A percentile compares a stretch with the other conserved stretches of the same genome.
These are phyloP conservation scores for Salix udensis DNA, from an alignment of 345 rosid species.

Conservation along the genomic window DNA sequence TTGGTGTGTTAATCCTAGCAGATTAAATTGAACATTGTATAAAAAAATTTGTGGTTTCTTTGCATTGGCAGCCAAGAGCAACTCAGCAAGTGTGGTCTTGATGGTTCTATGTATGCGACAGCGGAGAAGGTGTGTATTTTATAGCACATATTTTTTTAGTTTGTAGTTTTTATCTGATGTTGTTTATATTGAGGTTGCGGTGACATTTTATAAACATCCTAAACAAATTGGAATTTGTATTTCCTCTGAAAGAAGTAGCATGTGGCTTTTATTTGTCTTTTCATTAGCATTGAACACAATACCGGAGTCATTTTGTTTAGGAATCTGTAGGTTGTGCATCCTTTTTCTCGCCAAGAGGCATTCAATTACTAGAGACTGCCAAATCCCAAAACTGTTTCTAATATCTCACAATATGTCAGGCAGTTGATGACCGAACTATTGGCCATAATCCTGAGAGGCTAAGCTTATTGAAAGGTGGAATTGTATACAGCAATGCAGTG, in stretches of 20 bases:
- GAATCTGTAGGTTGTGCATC: not conserved
- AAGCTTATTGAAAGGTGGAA: slow-evolving; percentile 58
- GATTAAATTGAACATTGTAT: not conserved
- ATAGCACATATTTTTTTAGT: not conserved
- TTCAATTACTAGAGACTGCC: not conserved
- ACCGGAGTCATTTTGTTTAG: not conserved
- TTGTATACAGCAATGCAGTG: slow-evolving; percentile 56
- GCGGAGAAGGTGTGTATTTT: slow-evolving; percentile 37
- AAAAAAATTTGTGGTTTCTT: not conserved
- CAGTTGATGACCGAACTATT: slow-evolving; percentile 56
- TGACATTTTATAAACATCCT: not conserved
- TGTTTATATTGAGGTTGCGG: not conserved
- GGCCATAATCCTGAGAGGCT: slow-evolving; percentile 64
- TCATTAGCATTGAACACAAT: not conserved
- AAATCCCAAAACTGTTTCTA: not conserved
- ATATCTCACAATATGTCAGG: slow-evolving; percentile 32
- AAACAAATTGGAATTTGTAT: too few species aligned
- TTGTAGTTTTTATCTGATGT: not conserved
- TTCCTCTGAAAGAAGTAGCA: not conserved
- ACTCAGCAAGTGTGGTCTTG: slow-evolving; percentile 52
- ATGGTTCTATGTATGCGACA: slow-evolving; percentile 47
- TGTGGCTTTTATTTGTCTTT: not conserved
- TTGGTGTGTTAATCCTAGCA: not conserved
- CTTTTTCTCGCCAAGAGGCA: not conserved
- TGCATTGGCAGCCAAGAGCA: slow-evolving; percentile 45